Evolutionary conservation across 257 asterid species (phyloP).

Genomic region (Marsdenia floribunda): DNA sequence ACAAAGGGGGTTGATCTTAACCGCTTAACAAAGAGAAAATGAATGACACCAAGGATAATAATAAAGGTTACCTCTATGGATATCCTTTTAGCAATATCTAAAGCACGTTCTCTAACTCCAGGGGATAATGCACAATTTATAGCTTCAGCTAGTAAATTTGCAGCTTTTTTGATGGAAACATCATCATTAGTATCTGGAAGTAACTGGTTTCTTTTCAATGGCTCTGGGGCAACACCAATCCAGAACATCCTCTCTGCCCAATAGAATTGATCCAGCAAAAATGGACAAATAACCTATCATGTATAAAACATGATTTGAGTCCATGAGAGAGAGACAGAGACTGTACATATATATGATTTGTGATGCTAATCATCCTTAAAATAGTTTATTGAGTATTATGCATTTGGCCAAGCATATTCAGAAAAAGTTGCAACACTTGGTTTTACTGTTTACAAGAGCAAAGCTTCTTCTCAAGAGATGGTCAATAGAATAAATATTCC

Average conservation of each 20-base stretch:
- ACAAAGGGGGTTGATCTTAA: too few relatives aligned
- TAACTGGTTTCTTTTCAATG: conserved; percentile 45
- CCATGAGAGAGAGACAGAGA: neutral
- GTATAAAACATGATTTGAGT: neutral
- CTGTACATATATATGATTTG: too few relatives aligned
- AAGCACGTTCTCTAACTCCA: conserved; percentile 49
- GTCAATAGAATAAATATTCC: neutral
- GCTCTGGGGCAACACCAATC: conserved; percentile 93
- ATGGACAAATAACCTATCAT: conserved; percentile 73
- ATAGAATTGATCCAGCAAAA: conserved; percentile 84
- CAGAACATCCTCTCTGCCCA: conserved; percentile 99
- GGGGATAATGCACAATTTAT: conserved; percentile 44
- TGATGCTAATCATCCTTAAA: too few relatives aligned
- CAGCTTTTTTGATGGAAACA: conserved; percentile 41
- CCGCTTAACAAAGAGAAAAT: neutral
- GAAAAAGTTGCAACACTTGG: neutral
- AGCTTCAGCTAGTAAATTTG: conserved; percentile 47
- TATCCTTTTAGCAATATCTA: conserved; percentile 47
- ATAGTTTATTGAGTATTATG: neutral
- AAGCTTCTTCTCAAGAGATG: neutral
- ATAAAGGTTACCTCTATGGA: conserved; percentile 56
- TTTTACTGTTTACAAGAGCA: conserved; percentile 4
- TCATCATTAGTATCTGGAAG: conserved; percentile 59
- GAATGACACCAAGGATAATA: conserved; percentile 7
- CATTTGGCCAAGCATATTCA: neutral